Evolutionary conservation across 2,329 filamentous ascomycete species (phyloP), one percentile per base, ranked within the genome.

Genomic region (Cordyceps militaris): DNA sequence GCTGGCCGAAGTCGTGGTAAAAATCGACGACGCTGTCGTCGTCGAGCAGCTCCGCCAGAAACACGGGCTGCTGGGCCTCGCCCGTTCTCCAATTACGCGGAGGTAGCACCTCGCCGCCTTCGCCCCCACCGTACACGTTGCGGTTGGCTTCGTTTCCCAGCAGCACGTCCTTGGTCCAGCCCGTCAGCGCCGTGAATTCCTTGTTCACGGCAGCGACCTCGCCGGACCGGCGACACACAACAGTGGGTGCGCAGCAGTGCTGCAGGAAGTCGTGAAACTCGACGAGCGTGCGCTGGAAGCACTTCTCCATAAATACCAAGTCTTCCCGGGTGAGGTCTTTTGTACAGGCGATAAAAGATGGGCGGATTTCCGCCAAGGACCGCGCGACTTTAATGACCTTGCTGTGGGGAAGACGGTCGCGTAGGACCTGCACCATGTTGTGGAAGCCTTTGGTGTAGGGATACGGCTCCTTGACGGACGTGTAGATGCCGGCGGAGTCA

Each of bases 251-350:
- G 40, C 91, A 91, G 60, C 88, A 91, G 62, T 91, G 86, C 58
- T 89, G 85, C 76, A 97, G 88, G 63, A 95, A 94, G 63, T 96
- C 91, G 68, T 97, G 91, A 66, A 96, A 95, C 69, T 96, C 91
- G 67, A 91, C 91, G 11, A 97, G 78, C 0, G 91, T 95, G 38
- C 94, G 84, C 72, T 99, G 94, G 68, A 97, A 91, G 66, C 89
- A 95, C 73, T 96, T 96, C 71, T 99, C 94, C 88, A 96, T 96
- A 71, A 97, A 97, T 23, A 99, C 86, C 28, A 97, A 78, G 71
- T 99, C 94, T 66, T 94, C 87, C 19, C 86, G 80, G 62, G 91
- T 92, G 60, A 97, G 77, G n/a, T 90, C 91, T 66, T 89, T 89
- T 21, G 90, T 96, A 61, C 91, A 95, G 11, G 91, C 87, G 62